phyloP scores from a whole-genome alignment of 2,329 filamentous ascomycete genomes.

The Paecilomyces formosus region DNA sequence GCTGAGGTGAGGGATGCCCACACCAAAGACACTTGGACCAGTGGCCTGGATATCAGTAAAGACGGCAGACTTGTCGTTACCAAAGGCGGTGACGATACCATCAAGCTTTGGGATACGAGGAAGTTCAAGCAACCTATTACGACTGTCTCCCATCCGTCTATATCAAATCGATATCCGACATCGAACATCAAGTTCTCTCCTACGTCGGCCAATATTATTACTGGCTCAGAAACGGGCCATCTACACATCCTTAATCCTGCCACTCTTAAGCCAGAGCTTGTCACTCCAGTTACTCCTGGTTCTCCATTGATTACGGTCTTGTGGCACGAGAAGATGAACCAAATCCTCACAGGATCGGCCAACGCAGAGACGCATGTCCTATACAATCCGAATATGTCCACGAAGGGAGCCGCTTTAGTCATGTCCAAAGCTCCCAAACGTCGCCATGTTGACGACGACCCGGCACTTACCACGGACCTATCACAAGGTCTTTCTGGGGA shows the following conservation, averaged over 20 bases:
- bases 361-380: constrained; percentile 85
- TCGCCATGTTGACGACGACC: constrained; percentile 90
- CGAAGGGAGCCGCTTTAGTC: constrained; percentile 73
- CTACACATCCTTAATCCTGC: constrained; percentile 91
- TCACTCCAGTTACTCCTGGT: constrained; percentile 81
- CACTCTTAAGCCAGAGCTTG: constrained; percentile 74
- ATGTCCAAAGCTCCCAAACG: constrained; percentile 93
- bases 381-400: constrained; percentile 80
- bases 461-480: constrained; percentile 76
- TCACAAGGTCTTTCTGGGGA: constrained; percentile 76
- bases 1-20: constrained; percentile 83
- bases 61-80: constrained; percentile 89
- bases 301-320: constrained; percentile 74
- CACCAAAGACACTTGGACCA: constrained; percentile 76
- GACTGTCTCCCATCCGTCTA: constrained; percentile 69
- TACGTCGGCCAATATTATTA: constrained; percentile 74
- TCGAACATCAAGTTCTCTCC: constrained; percentile 87
- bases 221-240: constrained; percentile 76
- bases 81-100: constrained; percentile 79
- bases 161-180: constrained; percentile 73
- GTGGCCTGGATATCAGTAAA: constrained; percentile 80
- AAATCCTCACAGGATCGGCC: constrained; percentile 88
- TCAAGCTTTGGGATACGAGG: constrained; percentile 94
- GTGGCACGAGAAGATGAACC: constrained; percentile 94
- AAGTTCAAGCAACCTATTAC: constrained; percentile 91